Percentiles rank a stretch among this genome's conserved stretches.
These are phyloP conservation scores for Nakazawaea anatomiae DNA, from an alignment of 805 yeast genomes.

Conservation along the genomic window DNA sequence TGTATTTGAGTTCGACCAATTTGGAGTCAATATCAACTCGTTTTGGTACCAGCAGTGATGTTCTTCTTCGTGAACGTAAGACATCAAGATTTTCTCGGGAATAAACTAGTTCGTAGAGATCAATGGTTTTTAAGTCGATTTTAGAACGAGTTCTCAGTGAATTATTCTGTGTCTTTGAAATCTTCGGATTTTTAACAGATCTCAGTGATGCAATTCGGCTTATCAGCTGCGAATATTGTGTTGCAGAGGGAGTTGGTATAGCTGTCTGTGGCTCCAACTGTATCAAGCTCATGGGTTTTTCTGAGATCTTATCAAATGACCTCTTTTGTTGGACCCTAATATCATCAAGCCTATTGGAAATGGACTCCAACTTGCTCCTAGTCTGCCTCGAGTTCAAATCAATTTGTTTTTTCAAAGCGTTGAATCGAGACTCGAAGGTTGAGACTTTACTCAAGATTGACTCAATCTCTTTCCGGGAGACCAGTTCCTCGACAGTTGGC, in stretches of 20 bases:
- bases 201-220: too few species aligned
- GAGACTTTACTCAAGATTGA: too few species aligned
- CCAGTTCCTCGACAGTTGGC: too few species aligned
- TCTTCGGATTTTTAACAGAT: neutral
- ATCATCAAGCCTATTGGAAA: too few species aligned
- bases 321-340: too few species aligned
- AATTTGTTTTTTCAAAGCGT: too few species aligned
- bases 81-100: neutral
- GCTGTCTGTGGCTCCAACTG: neutral
- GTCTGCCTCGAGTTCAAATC: too few species aligned
- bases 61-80: neutral
- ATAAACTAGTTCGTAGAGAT: neutral
- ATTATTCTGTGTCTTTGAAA: neutral
- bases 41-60: neutral
- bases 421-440: too few species aligned
- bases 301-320: neutral
- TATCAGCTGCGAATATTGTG: neutral
- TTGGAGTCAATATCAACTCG: neutral
- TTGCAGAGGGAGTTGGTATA: conserved; percentile 1
- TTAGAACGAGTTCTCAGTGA: neutral
- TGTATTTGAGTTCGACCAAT: too few species aligned
- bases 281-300: too few species aligned
- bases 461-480: too few species aligned
- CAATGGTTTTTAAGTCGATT: neutral
- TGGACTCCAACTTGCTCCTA: too few species aligned